Evolutionary conservation across 371 early-diverging fungal genomes (phyloP), one percentile per base, ranked within the genome.

Genomic region (Dichotomocladium elegans): DNA sequence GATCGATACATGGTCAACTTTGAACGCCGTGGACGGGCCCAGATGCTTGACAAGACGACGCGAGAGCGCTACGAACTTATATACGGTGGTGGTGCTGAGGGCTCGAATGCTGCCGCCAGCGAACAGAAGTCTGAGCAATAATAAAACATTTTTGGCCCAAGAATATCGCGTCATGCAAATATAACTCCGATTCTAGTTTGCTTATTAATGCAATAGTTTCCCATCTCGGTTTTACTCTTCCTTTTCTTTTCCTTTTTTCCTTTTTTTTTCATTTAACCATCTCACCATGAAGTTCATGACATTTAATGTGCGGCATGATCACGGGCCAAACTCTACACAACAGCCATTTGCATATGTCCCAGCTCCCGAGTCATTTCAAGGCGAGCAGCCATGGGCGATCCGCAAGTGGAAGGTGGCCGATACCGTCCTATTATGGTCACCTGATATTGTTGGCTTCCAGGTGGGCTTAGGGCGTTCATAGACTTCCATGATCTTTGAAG

Each of bases 1-100:
- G 78, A 78, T 61, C 63, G 78, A 52, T 78, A 74, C 35, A 72
- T 78, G 74, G 72, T 78, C 11, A 61, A 78, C 27, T 78, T 58
- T 56, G 78, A 78, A 52, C 74, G 78, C 47, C 70, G 78, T 51
- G 78, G 78, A 30, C 68, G 78, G 51, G 72, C 69, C 29, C 63
- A 69, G 17, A 55, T 65, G 37, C 61, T 78, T 24, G 74, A 72
- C 31, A 68, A 63, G 33, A 62, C 70, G 3, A 70, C 68, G 3
- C 69, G 70, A 52, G 63, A 61, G 53, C 50, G 74, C 45, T 74
- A 74, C 19, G 72, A 78, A 29, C 22, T 74, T 3, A 42, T 78
- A 41, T 74, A 78, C 35, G 78, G 74, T 24, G 53, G 59, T 40
- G 53, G 55, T 21, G 57, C 56, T 27, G 48, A 63, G 14, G 51